These are phyloP conservation scores for Biscogniauxia mediterranea DNA, from an alignment of 2,329 filamentous ascomycete genomes.

Conservation along the genomic window DNA sequence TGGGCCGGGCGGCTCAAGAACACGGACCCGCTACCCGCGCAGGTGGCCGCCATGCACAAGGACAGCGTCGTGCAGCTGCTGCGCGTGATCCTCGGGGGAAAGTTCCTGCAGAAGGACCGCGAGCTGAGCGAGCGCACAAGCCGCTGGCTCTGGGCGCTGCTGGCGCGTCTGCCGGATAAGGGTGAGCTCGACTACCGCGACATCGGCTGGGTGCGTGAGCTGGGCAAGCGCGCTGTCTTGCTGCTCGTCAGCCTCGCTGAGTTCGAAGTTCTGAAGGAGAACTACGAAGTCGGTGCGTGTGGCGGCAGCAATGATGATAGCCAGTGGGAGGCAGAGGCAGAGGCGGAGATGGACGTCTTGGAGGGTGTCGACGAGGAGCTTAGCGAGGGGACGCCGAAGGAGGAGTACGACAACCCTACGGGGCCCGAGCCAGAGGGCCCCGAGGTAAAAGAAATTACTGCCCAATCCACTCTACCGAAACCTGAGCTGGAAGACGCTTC, in stretches of 20 bases:
- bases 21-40: conserved; percentile 56
- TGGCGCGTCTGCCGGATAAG: conserved; percentile 71
- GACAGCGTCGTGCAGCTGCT: conserved; percentile 65
- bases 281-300: conserved; percentile 35
- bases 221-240: conserved; percentile 73
- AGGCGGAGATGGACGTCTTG: conserved; percentile 37
- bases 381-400: conserved; percentile 23
- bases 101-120: conserved; percentile 59
- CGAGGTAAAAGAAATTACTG: conserved; percentile 25
- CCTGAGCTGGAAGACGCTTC: conserved; percentile 36
- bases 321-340: conserved; percentile 22
- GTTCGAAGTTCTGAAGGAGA: conserved; percentile 47
- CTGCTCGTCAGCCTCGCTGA: conserved; percentile 55
- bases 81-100: conserved; percentile 62
- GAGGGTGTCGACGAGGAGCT: conserved; percentile 48
- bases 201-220: conserved; percentile 71
- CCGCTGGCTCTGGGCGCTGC: conserved; percentile 80
- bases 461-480: conserved; percentile 40
- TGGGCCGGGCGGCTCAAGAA: conserved; percentile 54
- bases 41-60: conserved; percentile 65
- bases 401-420: conserved; percentile 33
- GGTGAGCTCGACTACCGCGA: conserved; percentile 75
- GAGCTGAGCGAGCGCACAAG: conserved; percentile 66
- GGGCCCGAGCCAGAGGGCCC: conserved; percentile 5
- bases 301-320: conserved; percentile 27